Base-by-base conservation (phyloP, 2,329 filamentous ascomycete species). In the Coniochaeta sp. region DNA sequence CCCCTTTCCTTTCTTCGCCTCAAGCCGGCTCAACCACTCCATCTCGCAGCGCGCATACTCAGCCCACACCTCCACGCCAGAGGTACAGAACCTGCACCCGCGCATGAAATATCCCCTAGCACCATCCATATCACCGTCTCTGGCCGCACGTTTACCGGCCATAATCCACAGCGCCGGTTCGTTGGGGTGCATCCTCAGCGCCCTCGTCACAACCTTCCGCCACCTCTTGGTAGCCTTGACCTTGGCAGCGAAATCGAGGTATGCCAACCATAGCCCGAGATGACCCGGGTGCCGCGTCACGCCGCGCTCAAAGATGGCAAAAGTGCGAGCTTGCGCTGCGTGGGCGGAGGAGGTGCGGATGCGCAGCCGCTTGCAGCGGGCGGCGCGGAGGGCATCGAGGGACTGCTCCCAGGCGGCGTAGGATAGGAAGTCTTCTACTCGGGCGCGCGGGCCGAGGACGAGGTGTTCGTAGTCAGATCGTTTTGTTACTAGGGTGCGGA, bases 391-490 rank as follows among this genome's bases (percentile, higher is more conserved):
- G 2, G 83, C 76, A 68, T 97, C 91, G 61, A 89, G 80, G 28
- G 82, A 84, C 63, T 82, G 81, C 69, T 89, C 87, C 85, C 86
- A 89, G 60, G 79, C 85, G 54, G 89, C 89, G 77, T 98, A 99
- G 66, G 87, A 84, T 59, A 90, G 87, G 77, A 91, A 98, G 71
- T 97, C 91, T 62, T 83, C 76, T 0, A 93, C 84, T 47, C 84
- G 84, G 62, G 88, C 87, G 57, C 92, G 91, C 26, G 91, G 87
- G 3, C 91, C 88, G 63, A 96, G 90, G 66, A 98, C 85, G 61
- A 87, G 89, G 76, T 97, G 93, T 74, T 99, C 95, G 72, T 93
- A 96, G 68, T 96, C 90, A 70, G 91, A 96, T 67, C 95, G 88
- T 74, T 95, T 96, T 71, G 88, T 88, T 58, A 96, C 89, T 65